Percentiles rank a stretch among this genome's conserved stretches.
Evolutionary conservation across 768 basidiomycete species (phyloP).

Genomic region (Phaffia tasmanica): DNA sequence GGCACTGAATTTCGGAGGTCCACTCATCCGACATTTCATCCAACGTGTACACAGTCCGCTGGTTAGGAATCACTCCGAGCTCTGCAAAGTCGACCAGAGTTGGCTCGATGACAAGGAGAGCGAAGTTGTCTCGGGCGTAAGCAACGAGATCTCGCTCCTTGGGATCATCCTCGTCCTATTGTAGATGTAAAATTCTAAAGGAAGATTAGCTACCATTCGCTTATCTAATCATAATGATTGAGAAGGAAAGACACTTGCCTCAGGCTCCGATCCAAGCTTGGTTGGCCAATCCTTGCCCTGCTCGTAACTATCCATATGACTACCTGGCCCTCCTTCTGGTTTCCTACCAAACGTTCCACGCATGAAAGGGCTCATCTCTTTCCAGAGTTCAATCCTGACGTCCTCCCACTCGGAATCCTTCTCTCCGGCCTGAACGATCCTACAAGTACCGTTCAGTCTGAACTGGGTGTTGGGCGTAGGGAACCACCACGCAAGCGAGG

Average conservation of each 20-base stretch:
- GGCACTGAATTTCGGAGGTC: conserved; percentile 9
- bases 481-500: conserved; percentile 17
- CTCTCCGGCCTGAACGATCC: conserved; percentile 1
- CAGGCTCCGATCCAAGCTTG: conserved; percentile 3
- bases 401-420: conserved; percentile 1
- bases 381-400: conserved; percentile 8
- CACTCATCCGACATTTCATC: conserved; percentile 5
- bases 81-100: conserved; percentile 16
- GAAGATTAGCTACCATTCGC: not conserved
- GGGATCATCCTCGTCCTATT: conserved; percentile 9
- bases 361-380: conserved; percentile 13
- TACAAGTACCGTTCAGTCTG: conserved; percentile 6
- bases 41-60: conserved; percentile 14
- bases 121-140: conserved; percentile 19
- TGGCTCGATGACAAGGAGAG: conserved; percentile 18
- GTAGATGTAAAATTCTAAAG: not conserved
- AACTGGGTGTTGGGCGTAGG: conserved; percentile 22
- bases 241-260: not conserved
- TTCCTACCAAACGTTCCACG: conserved; percentile 12
- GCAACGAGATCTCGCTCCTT: conserved; percentile 6
- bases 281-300: conserved; percentile 16
- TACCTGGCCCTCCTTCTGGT: conserved; percentile 11
- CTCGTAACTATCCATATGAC: conserved; percentile 11
- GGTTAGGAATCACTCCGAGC: conserved; percentile 17
- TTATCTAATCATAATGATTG: not conserved